Evolutionary conservation across 331 rosid species (phyloP).

Genomic region (Erythrophleum ivorense): DNA sequence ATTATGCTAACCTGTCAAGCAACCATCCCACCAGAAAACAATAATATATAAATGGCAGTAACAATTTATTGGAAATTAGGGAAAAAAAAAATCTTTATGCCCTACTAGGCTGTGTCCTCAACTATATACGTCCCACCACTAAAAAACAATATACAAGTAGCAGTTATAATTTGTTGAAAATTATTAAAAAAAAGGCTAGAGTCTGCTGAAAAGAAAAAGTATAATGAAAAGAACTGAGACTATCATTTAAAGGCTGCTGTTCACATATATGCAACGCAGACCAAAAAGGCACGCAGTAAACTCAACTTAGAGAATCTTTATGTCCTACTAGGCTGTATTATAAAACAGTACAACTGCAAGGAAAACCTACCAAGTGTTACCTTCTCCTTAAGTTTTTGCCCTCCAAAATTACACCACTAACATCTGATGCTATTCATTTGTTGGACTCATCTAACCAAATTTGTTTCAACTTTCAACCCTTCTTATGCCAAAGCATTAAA

Average conservation of each 20-base stretch:
- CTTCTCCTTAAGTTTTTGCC: not conserved
- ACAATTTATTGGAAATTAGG: conserved; percentile 2
- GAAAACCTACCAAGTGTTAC: not conserved
- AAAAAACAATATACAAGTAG: conserved; percentile 21
- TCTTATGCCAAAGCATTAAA: not conserved
- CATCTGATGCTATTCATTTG: not conserved
- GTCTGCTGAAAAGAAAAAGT: not conserved
- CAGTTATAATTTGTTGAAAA: conserved; percentile 22
- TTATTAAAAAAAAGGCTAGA: not conserved
- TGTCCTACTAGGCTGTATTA: not conserved
- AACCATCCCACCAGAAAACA: conserved; percentile 35
- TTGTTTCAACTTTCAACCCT: not conserved
- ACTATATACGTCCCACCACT: conserved; percentile 9
- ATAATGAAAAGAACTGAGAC: not conserved
- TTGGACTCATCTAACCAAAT: not conserved
- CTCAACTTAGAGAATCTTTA: not conserved
- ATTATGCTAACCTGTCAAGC: conserved; percentile 84
- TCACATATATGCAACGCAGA: not conserved
- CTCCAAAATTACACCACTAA: not conserved
- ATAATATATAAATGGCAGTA: conserved; percentile 22
- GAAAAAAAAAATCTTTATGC: too few species aligned
- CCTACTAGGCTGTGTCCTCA: too few species aligned
- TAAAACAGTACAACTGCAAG: not conserved
- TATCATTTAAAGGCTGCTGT: not conserved
- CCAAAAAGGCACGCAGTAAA: not conserved